Percentiles rank a stretch among this genome's conserved stretches.
phyloP scores from a whole-genome alignment of 2,329 filamentous ascomycete species.

The Diaporthe aspalathi region DNA sequence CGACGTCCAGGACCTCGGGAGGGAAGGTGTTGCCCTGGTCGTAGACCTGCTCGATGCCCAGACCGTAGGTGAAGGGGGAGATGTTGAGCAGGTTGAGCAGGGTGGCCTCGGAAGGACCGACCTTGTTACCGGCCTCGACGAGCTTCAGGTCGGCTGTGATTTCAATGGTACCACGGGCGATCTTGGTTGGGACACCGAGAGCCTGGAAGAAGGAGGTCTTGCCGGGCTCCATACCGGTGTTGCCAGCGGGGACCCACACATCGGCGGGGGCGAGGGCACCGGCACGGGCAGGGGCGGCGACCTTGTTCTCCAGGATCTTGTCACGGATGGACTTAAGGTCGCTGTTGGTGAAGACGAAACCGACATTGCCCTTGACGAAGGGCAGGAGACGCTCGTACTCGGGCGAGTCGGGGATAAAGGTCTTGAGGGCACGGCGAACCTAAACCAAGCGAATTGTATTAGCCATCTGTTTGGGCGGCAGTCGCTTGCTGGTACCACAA shows the following conservation, averaged over 20 bases:
- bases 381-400: constrained; percentile 99
- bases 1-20: constrained; percentile 87
- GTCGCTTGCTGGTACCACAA: no score
- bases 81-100: constrained; percentile 99
- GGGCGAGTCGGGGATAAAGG: constrained; percentile 88
- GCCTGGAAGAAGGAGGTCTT: constrained; percentile 99
- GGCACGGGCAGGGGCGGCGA: constrained; percentile 96
- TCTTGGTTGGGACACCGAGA: constrained; percentile 99
- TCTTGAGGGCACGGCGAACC: constrained; percentile 97
- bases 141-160: constrained; percentile 98
- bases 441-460: constrained; percentile 47
- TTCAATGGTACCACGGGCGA: constrained; percentile 99
- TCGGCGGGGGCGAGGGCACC: constrained; percentile 94
- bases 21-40: constrained; percentile 95
- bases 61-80: constrained; percentile 99
- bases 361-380: constrained; percentile 96
- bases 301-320: constrained; percentile 96
- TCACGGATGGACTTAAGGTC: constrained; percentile 94
- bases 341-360: constrained; percentile 99
- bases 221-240: constrained; percentile 99
- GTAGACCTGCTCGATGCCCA: constrained; percentile 96
- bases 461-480: neutral
- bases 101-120: constrained; percentile 98
- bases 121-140: constrained; percentile 91
- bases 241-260: constrained; percentile 96